Base-by-base conservation (phyloP, 2,329 filamentous ascomycete genomes). In the Colletotrichum brevisporum region DNA sequence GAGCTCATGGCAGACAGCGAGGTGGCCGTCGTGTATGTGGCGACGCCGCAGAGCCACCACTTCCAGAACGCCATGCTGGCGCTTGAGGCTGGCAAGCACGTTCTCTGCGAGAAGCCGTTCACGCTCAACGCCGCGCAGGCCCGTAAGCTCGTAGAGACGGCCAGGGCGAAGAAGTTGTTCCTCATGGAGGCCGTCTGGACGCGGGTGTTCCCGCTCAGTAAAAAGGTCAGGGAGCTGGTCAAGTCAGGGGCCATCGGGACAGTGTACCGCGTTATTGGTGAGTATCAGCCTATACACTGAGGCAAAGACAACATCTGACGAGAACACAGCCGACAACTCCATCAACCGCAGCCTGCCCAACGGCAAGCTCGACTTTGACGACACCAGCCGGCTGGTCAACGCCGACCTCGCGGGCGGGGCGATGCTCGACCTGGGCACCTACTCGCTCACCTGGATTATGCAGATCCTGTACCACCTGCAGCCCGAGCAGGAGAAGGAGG, bases 111-210 rank as follows among this genome's bases (percentile, higher is more conserved):
- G 81, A 97, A 97, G 85, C 89, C 94, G 0, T 91, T 97, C 74
- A 97, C 94, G 1, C 92, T 95, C 71, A 97, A 92, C 71, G 93
- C 92, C 2, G 84, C 88, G 8, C 94, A 97, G 81, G 85, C 92
- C 18, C 89, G 88, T 79, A 90, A 90, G 77, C 85, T 97, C 18
- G 88, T 91, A 52, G 88, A 91, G 70, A 90, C 88, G 68, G 94
- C 94, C 5, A 88, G 84, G 77, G 85, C 89, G 76, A 95, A 94
- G 85, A 87, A 88, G 68, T 77, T 94, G 73, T 92, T 92, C 85
- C 81, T 95, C 69, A 94, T 95, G 92, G 93, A 95, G 81, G 93
- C 93, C 48, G 93, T 97, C 15, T 97, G 94, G 94, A 97, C 94
- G 39, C 86, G 94, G 63, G 96, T 92, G 82, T 96, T 97, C 83